Base-by-base conservation (phyloP, 2,329 filamentous ascomycete genomes). In the Pseudogymnoascus sp. region DNA sequence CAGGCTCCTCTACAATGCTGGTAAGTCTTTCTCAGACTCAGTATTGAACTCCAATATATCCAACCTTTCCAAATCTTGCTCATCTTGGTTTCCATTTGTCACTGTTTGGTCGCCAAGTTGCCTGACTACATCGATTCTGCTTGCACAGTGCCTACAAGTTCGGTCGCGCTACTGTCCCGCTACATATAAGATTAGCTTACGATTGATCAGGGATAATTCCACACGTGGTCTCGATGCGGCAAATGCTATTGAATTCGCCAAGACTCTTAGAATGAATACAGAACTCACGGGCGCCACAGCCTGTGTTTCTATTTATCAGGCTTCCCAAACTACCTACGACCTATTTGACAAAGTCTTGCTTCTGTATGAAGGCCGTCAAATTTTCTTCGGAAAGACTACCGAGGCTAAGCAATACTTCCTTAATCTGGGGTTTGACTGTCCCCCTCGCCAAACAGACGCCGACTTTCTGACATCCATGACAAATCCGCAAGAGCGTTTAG, bases 271-370 rank as follows among this genome's bases (percentile, higher is more conserved):
- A 10, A 79, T 84, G 28, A 77, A 85, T 0, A 85, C 87, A 0
- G 85, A 90, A 65, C 81, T 90, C 66, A 79, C 82, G 1, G 77
- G 82, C 12, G 81, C 82, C 1, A 83, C 87, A 0, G 84, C 84
- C 1, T 78, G 82, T 0, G 84, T 92, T 2, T 85, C 89, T 11
- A 83, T 91, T 11, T 90, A 91, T 66, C 88, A 92, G 70, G 87
- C 89, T 10, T 83, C 84, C 16, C 85, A 89, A 69, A 77, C 81
- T 56, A 86, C 86, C 37, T 89, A 89, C 70, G 85, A 90, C 10
- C 75, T 85, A 14, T 92, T 93, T 68, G 88, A 93, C 75, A 92
- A 92, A 71, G 84, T 83, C 0, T 80, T 85, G 0, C 86, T 93
- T 0, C 77, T 92, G 0, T 91, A 92, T 69, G 87, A 92, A 70